A percentile compares a stretch with the other conserved stretches of the same genome.
These are phyloP conservation scores for Aspergillus luchuensis DNA, from an alignment of 2,329 filamentous ascomycete species.

Conservation along the genomic window DNA sequence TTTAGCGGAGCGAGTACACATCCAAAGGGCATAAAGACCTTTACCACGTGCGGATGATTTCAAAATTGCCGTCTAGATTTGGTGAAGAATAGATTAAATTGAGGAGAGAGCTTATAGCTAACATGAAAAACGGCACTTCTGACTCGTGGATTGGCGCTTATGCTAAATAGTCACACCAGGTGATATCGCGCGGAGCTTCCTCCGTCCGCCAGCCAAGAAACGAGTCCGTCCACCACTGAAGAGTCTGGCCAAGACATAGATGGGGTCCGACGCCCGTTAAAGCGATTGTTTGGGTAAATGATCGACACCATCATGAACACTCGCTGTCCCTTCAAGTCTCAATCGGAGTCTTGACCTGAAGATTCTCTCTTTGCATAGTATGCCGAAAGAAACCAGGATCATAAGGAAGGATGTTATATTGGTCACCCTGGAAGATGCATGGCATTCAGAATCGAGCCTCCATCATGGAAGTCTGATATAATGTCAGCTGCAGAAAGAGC, in stretches of 20 bases:
- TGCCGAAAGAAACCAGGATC: not conserved
- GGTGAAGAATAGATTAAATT: too few relatives aligned
- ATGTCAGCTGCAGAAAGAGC: too few relatives aligned
- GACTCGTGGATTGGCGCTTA: not conserved
- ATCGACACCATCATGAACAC: not conserved
- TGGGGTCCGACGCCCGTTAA: not conserved
- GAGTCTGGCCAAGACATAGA: not conserved
- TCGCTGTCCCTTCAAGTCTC: not conserved
- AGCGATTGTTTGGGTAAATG: not conserved
- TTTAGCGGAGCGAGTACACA: not conserved
- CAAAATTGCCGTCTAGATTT: too few relatives aligned
- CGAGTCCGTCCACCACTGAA: slow-evolving; percentile 13
- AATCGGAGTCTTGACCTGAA: not conserved
- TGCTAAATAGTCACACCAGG: not conserved
- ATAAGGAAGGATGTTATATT: too few relatives aligned
- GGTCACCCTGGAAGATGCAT: too few relatives aligned
- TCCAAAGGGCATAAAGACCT: not conserved
- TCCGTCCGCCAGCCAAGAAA: slow-evolving; percentile 7
- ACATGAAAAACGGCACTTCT: not conserved
- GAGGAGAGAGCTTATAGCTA: too few relatives aligned
- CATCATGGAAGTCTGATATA: not conserved
- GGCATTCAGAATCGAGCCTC: not conserved
- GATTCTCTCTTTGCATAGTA: not conserved
- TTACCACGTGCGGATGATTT: too few relatives aligned
- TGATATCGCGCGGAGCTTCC: not conserved